These are phyloP conservation scores for Eurotiales sp. DNA, from an alignment of 2,329 filamentous ascomycete species.

Conservation along the genomic window DNA sequence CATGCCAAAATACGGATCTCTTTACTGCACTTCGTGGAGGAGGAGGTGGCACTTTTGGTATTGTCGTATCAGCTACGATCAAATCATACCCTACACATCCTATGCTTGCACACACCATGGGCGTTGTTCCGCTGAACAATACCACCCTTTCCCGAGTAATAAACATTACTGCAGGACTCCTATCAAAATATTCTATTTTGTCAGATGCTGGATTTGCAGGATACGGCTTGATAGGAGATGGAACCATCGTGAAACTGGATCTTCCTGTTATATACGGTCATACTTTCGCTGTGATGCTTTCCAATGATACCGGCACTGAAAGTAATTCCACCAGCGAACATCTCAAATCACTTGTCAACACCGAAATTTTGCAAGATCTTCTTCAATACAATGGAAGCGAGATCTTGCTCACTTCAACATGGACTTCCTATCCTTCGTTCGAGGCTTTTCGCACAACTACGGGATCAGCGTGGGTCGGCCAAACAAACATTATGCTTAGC, in stretches of 20 bases:
- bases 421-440: background rate
- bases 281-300: background rate
- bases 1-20: conserved; percentile 31
- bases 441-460: background rate
- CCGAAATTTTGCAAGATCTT: background rate
- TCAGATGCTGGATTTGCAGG: conserved; percentile 33
- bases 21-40: conserved; percentile 52
- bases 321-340: background rate
- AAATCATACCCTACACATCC: conserved; percentile 54
- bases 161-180: conserved; percentile 50
- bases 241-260: background rate
- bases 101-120: conserved; percentile 50
- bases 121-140: conserved; percentile 47
- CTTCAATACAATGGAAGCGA: conserved; percentile 3
- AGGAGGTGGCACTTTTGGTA: conserved; percentile 49
- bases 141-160: conserved; percentile 62
- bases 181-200: conserved; percentile 41
- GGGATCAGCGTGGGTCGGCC: background rate
- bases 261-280: background rate
- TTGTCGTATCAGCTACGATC: conserved; percentile 44
- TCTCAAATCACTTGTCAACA: background rate
- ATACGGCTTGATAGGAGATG: background rate
- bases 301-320: background rate
- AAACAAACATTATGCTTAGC: conserved; percentile 3
- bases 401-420: conserved; percentile 2